Base-by-base conservation (phyloP, 306 rosid genomes). In the Medicago ruthenica region DNA sequence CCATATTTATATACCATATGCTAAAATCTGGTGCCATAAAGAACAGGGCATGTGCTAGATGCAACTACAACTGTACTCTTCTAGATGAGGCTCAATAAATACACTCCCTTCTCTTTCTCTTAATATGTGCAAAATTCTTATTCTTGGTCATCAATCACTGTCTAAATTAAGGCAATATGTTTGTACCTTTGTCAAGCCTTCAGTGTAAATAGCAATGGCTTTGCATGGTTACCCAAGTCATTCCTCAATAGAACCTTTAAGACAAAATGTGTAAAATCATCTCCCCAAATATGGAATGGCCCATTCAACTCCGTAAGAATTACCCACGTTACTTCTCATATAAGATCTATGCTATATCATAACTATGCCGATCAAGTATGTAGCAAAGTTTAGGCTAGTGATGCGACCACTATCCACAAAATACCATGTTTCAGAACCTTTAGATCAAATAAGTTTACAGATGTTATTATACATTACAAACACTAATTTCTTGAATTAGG, bases 81-180 rank as follows among this genome's bases (percentile, higher is more conserved):
- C 61, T 72, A 34, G 84, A 76, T 59, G 79, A 81, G 76, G 42
- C 62, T 78, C 84, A 76, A 82, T 88, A 85, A 85, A 82, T 88
- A 81, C 67, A 67, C 9, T 47, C 54, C 55, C 54, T 41, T 57
- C 44, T 10, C 36, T 14, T 39, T 22, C 22, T 50, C 41, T 79
- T 69, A 69, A 59, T 48, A 54, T 55, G 51, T 82, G 74, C 51
- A 58, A 79, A 73, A 58, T 71, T 71, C 39, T 63, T 31, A 48
- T 77, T 79, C 74, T 80, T 65, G 37, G 21, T 71, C 67, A 71
- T 53, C 82, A 59, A 60, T 83, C 89, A 79, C 81, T 60, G 63
- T 77, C 82, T 57, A 72, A 18, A 77, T 58, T 68, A 72, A 57
- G 60, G 0, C 75, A 83, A 76, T 80, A 79, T 80, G 79, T 57